These are phyloP conservation scores for Pythium insidiosum DNA, from an alignment of 352 stramenopile species.

Conservation along the genomic window DNA sequence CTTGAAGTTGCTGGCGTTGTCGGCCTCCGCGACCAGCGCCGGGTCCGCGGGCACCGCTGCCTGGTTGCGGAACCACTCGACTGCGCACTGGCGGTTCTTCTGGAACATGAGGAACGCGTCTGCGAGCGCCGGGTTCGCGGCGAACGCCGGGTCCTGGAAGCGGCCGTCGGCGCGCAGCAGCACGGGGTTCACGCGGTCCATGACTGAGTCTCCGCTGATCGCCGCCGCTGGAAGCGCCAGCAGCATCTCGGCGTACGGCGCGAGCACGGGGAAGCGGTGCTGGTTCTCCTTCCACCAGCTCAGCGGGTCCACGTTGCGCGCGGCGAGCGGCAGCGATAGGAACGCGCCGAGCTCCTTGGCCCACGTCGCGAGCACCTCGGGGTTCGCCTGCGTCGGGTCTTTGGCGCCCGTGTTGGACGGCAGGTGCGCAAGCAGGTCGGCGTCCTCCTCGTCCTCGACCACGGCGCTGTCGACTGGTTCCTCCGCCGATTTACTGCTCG, in stretches of 20 bases:
- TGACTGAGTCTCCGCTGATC: constrained; percentile 46
- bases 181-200: constrained; percentile 38
- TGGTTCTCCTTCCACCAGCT: constrained; percentile 76
- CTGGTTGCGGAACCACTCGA: constrained; percentile 69
- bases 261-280: constrained; percentile 67
- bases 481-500: background rate
- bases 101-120: constrained; percentile 77
- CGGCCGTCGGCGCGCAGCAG: constrained; percentile 48
- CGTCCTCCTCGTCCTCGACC: constrained; percentile 53
- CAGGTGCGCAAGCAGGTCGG: constrained; percentile 63
- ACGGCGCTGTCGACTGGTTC: constrained; percentile 19
- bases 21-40: constrained; percentile 11
- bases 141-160: constrained; percentile 28
- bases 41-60: constrained; percentile 16
- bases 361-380: constrained; percentile 55
- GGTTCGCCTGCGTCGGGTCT: constrained; percentile 28
- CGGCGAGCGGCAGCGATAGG: constrained; percentile 57
- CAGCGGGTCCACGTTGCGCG: constrained; percentile 68
- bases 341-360: constrained; percentile 71
- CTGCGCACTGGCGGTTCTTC: constrained; percentile 66
- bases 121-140: constrained; percentile 41
- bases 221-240: constrained; percentile 55
- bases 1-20: constrained; percentile 40
- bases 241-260: constrained; percentile 68
- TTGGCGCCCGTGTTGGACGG: constrained; percentile 52